Conservation (phyloP, 1,139 yeast species). For the Geotrichum candidum region DNA sequence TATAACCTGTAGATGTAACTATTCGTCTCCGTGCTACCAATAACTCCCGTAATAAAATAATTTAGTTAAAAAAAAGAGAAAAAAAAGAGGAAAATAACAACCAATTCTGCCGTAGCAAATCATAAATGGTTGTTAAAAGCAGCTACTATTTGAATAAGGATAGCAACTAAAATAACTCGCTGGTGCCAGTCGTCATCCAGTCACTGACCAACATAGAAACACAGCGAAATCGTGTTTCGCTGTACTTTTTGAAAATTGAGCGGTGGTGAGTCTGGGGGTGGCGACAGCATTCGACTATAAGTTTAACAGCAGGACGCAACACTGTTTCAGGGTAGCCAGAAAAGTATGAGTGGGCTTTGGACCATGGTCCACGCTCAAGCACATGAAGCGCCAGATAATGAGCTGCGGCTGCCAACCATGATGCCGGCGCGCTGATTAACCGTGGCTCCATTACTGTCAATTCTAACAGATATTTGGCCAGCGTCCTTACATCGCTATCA, state of each 20-base stretch:
- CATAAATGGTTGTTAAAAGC: no score
- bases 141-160: no score
- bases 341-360: conserved; percentile 76
- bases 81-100: no score
- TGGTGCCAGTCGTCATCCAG: conserved; percentile 41
- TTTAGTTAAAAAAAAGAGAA: no score
- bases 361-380: conserved; percentile 79
- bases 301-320: conserved; percentile 69
- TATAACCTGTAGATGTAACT: no score
- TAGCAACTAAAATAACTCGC: no score
- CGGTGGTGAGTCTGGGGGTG: conserved; percentile 68
- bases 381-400: conserved; percentile 76
- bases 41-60: no score
- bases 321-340: conserved; percentile 88
- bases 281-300: conserved; percentile 66
- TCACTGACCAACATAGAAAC: conserved; percentile 78
- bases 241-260: conserved; percentile 83
- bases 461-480: conserved; percentile 89
- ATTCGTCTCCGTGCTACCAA: no score
- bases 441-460: conserved; percentile 86
- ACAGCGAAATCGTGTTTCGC: conserved; percentile 74
- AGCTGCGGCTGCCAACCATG: conserved; percentile 95
- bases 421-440: conserved; percentile 83
- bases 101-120: no score
- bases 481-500: conserved; percentile 86